Evolutionary conservation across 1,284 basidiomycete species (phyloP).

Genomic region (Leccinum fuscescens): DNA sequence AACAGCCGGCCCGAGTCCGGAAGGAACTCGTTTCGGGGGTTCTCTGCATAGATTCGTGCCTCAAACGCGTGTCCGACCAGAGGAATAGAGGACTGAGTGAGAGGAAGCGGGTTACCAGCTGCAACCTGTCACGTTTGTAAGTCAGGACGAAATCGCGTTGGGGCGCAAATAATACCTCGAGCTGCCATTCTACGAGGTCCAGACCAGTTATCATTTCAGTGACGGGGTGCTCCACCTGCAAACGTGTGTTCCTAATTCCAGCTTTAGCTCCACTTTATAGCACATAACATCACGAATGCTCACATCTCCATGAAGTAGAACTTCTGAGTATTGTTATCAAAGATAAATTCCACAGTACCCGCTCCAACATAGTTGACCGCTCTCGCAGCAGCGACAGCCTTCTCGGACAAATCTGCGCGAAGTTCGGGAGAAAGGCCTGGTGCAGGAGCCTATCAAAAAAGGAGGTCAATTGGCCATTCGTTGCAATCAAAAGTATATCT

Average conservation of each 20-base stretch:
- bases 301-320: constrained; percentile 96
- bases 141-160: background rate
- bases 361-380: constrained; percentile 91
- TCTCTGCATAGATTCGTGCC: constrained; percentile 96
- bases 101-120: constrained; percentile 81
- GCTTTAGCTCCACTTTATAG: constrained; percentile 1
- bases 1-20: constrained; percentile 86
- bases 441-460: constrained; percentile 76
- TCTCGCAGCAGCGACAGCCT: constrained; percentile 87
- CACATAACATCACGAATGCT: constrained; percentile 24
- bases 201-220: constrained; percentile 94
- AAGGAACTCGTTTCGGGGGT: constrained; percentile 89
- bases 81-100: constrained; percentile 74
- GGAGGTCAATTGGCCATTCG: background rate
- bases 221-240: constrained; percentile 94
- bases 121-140: constrained; percentile 56
- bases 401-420: constrained; percentile 77
- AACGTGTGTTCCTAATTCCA: constrained; percentile 75
- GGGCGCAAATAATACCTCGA: constrained; percentile 54
- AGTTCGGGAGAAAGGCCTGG: constrained; percentile 79
- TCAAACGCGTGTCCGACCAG: constrained; percentile 92
- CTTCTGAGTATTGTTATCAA: constrained; percentile 80
- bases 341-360: constrained; percentile 92
- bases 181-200: constrained; percentile 93
- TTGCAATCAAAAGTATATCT: background rate